Conservation (phyloP, 495 filamentous ascomycete genomes). For the Aspergillus leporis region DNA sequence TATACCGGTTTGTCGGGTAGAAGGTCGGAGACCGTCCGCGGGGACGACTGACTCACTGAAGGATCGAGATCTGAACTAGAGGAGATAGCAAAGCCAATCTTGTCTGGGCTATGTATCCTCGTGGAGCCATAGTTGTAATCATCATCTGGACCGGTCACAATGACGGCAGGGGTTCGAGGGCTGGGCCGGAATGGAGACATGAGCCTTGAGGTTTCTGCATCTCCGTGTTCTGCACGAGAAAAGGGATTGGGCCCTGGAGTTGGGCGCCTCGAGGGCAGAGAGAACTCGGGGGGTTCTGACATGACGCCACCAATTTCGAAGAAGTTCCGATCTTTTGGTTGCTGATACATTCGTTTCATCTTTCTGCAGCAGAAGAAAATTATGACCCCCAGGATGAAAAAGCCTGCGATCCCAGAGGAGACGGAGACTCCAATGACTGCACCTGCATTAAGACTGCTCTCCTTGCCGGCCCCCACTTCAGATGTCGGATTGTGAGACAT, state of each 20-base stretch:
- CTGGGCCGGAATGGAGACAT: conserved; percentile 17
- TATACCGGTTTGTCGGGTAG: conserved; percentile 27
- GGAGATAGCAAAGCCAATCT: conserved; percentile 31
- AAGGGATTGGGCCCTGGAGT: conserved; percentile 16
- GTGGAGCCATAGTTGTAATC: conserved; percentile 6
- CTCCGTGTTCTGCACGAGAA: conserved; percentile 8
- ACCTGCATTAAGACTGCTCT: conserved; percentile 29
- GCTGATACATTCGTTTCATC: conserved; percentile 26
- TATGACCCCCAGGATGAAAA: conserved; percentile 39
- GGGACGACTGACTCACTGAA: conserved; percentile 33
- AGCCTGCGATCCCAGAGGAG: conserved; percentile 39
- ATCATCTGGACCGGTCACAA: conserved; percentile 19
- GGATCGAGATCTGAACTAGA: conserved; percentile 34
- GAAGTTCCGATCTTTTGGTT: conserved; percentile 25
- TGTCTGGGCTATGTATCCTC: conserved; percentile 14
- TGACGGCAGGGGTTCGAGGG: conserved; percentile 22
- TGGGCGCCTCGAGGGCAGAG: conserved; percentile 24
- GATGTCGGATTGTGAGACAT: conserved; percentile 12
- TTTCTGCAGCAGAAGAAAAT: conserved; percentile 39
- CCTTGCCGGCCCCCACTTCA: neutral
- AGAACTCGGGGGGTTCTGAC: conserved; percentile 43
- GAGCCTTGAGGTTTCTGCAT: conserved; percentile 23
- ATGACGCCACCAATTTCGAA: conserved; percentile 48
- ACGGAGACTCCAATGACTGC: conserved; percentile 47
- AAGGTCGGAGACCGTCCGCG: conserved; percentile 36